These are phyloP conservation scores for Chimonanthus salicifolius DNA, from an alignment of 164 flowering plant species.

Conservation along the genomic window DNA sequence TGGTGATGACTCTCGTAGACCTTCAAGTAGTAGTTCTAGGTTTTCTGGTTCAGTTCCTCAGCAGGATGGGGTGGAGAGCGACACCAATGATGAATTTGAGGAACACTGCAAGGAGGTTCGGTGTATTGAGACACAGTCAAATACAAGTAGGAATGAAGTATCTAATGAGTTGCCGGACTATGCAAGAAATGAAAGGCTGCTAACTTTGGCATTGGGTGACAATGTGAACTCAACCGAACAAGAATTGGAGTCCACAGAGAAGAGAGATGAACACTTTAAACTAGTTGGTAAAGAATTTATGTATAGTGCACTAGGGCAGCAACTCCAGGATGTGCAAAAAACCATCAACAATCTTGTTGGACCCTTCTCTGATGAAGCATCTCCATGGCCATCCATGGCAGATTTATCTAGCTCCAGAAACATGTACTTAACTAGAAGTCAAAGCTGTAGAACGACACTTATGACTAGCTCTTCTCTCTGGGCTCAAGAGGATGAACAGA, in stretches of 20 bases:
- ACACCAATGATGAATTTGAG: constrained; percentile 27
- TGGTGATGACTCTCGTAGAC: constrained; percentile 27
- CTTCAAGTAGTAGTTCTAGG: constrained; percentile 24
- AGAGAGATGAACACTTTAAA: constrained; percentile 15
- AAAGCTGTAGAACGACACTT: constrained; percentile 49
- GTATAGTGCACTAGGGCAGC: constrained; percentile 29
- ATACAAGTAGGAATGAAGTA: constrained; percentile 15
- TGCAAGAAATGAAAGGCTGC: constrained; percentile 25
- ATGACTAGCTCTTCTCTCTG: constrained; percentile 19
- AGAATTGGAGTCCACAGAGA: constrained; percentile 16
- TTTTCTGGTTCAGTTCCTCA: constrained; percentile 35
- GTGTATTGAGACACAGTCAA: constrained; percentile 42
- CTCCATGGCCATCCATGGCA: constrained; percentile 23
- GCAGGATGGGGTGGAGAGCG: constrained; percentile 36
- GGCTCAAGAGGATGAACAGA: constrained; percentile 23
- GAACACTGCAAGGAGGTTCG: constrained; percentile 65
- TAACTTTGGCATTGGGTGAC: constrained; percentile 15
- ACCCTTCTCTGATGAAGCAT: constrained; percentile 28
- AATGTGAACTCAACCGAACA: constrained; percentile 17
- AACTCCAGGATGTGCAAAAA: constrained; percentile 33
- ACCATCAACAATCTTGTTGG: constrained; percentile 28
- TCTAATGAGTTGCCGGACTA: constrained; percentile 1
- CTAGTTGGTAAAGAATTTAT: constrained; percentile 7
- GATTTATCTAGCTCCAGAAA: constrained; percentile 20
- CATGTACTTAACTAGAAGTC: constrained; percentile 38